phyloP scores from a whole-genome alignment of 495 filamentous ascomycete genomes.

The Geopyxis carbonaria region DNA sequence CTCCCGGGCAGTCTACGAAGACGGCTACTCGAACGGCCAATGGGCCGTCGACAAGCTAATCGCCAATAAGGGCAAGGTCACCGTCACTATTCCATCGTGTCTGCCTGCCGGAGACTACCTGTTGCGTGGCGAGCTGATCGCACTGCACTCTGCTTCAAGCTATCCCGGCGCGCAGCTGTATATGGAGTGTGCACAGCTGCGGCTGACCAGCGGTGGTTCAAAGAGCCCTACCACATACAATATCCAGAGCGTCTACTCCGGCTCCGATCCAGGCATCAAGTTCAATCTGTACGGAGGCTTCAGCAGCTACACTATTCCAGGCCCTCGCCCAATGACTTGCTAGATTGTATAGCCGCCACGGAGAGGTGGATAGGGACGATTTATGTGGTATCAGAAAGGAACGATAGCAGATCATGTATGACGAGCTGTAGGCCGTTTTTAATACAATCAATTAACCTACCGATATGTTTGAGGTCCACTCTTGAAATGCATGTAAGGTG shows the following conservation, averaged over 20 bases:
- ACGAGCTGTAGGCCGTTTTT: too few relatives aligned
- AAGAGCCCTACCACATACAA: slow-evolving; percentile 32
- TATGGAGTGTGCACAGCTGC: slow-evolving; percentile 35
- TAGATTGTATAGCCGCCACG: too few relatives aligned
- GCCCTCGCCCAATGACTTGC: too few relatives aligned
- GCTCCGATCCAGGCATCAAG: not conserved
- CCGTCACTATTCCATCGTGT: slow-evolving; percentile 27
- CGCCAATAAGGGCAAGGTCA: slow-evolving; percentile 30
- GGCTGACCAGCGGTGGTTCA: slow-evolving; percentile 29
- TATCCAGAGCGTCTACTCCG: slow-evolving; percentile 37
- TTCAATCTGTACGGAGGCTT: slow-evolving; percentile 25
- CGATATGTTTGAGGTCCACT: too few relatives aligned
- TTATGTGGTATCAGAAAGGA: too few relatives aligned
- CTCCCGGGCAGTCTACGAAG: too few relatives aligned
- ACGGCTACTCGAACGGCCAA: slow-evolving; percentile 26
- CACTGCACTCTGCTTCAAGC: slow-evolving; percentile 30
- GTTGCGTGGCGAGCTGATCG: slow-evolving; percentile 35
- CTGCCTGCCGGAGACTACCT: slow-evolving; percentile 32
- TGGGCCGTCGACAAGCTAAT: slow-evolving; percentile 34
- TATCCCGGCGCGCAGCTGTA: slow-evolving; percentile 35
- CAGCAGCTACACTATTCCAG: slow-evolving; percentile 18
- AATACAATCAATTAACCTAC: too few relatives aligned
- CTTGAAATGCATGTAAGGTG: too few relatives aligned
- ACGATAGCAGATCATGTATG: too few relatives aligned
- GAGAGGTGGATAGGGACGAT: too few relatives aligned